phyloP scores from a whole-genome alignment of 805 yeast species.

The Metschnikowia kofuensis region DNA sequence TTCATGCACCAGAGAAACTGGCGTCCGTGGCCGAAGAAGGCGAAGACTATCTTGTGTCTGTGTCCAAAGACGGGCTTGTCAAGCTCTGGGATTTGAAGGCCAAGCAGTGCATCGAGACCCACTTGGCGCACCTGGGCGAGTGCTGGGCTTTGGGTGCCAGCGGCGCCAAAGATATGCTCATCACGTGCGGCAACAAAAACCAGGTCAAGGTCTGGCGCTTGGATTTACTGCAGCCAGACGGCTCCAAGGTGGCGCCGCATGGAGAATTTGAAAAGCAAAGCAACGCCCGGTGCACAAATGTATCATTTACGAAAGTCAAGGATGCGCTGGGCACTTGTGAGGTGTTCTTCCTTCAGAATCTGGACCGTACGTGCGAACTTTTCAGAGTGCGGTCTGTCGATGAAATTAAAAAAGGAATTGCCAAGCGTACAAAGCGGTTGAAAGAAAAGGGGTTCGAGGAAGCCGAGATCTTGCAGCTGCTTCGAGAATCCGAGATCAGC shows the following conservation, averaged over 20 bases:
- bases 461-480: conserved; percentile 51
- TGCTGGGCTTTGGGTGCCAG: conserved; percentile 79
- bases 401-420: conserved; percentile 74
- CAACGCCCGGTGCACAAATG: conserved; percentile 62
- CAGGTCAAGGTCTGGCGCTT: conserved; percentile 82
- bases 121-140: conserved; percentile 88
- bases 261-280: conserved; percentile 77
- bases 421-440: conserved; percentile 74
- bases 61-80: conserved; percentile 85
- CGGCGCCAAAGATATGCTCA: conserved; percentile 38
- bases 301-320: conserved; percentile 45
- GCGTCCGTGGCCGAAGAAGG: conserved; percentile 43
- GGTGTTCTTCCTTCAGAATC: conserved; percentile 68
- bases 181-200: conserved; percentile 78
- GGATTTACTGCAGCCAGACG: conserved; percentile 52
- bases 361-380: conserved; percentile 76
- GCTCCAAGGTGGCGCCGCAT: conserved; percentile 46
- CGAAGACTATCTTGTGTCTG: conserved; percentile 70
- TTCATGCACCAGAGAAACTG: conserved; percentile 27
- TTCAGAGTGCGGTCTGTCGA: conserved; percentile 73
- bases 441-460: conserved; percentile 61
- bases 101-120: conserved; percentile 91
- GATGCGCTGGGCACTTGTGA: conserved; percentile 35
- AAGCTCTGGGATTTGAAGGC: conserved; percentile 92
- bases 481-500: conserved; percentile 47